A percentile compares a stretch with the other conserved stretches of the same genome.
Evolutionary conservation across 1,284 basidiomycete genomes (phyloP).

Genomic region (Marasmius sp.): DNA sequence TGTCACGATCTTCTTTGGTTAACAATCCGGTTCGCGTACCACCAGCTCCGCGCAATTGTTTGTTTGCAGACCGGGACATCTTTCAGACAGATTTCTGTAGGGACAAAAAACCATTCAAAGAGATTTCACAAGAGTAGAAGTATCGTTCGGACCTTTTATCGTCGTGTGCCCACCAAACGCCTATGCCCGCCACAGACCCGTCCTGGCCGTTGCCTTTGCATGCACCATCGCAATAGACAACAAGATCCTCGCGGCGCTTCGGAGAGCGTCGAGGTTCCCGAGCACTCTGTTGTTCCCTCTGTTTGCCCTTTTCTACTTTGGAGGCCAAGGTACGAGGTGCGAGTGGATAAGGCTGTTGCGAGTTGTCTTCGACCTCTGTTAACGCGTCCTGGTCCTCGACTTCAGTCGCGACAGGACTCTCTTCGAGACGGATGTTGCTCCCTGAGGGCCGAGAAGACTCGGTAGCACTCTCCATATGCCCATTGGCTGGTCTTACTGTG

Average conservation of each 20-base stretch:
- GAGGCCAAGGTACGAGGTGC: no score
- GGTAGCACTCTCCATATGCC: no score
- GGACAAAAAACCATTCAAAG: background rate
- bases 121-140: background rate
- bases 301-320: no score
- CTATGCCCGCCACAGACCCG: background rate
- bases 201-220: background rate
- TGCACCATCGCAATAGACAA: background rate
- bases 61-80: conserved; percentile 68
- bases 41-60: conserved; percentile 75
- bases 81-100: conserved; percentile 54
- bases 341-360: no score
- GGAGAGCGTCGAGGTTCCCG: no score
- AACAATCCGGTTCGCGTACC: conserved; percentile 34
- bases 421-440: no score
- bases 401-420: no score
- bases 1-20: background rate
- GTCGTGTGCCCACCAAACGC: conserved; percentile 45
- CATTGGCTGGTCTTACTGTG: no score
- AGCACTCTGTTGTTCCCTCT: no score
- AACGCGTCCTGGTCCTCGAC: no score
- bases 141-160: conserved; percentile 40
- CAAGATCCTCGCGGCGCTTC: background rate
- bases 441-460: no score
- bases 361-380: no score